Evolutionary conservation across 78 protist species (phyloP).

Genomic region (Dictyostelium purpureum): DNA sequence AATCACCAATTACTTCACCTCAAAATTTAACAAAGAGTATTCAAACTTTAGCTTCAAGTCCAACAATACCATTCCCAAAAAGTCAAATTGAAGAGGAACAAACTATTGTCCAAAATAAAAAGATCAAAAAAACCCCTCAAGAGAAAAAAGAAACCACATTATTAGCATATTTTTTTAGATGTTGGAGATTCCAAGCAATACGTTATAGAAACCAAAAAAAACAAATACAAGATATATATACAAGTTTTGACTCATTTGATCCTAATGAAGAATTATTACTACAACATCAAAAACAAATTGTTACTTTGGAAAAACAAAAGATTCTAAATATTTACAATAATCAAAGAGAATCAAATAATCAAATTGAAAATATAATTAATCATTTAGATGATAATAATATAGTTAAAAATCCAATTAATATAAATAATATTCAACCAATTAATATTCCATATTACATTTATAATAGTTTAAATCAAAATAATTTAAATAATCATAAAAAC

Average conservation of each 20-base stretch:
- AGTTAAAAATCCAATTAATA: not conserved
- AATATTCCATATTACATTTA: conserved; percentile 26
- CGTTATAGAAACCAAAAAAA: not conserved
- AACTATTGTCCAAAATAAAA: not conserved
- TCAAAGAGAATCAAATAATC: too few relatives aligned
- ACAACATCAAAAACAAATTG: not conserved
- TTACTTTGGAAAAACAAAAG: too few relatives aligned
- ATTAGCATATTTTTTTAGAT: conserved; percentile 24
- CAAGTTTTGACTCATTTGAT: not conserved
- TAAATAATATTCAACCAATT: conserved; percentile 3
- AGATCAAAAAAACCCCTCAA: not conserved
- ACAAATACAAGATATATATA: not conserved
- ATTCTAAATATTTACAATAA: too few relatives aligned
- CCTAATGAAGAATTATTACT: not conserved
- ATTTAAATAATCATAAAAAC: not conserved
- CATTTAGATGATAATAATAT: too few relatives aligned
- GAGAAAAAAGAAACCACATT: conserved; percentile 23
- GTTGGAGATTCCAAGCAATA: conserved; percentile 6
- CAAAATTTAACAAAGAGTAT: not conserved
- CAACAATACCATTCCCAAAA: not conserved
- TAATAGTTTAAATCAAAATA: not conserved
- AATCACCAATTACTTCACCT: not conserved
- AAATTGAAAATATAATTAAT: too few relatives aligned
- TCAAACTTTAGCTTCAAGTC: not conserved
- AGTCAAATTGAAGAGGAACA: not conserved